A percentile compares a stretch with the other conserved stretches of the same genome.
Evolutionary conservation across 495 filamentous ascomycete species (phyloP).

Genomic region (Staphylotrichum tortipilum): DNA sequence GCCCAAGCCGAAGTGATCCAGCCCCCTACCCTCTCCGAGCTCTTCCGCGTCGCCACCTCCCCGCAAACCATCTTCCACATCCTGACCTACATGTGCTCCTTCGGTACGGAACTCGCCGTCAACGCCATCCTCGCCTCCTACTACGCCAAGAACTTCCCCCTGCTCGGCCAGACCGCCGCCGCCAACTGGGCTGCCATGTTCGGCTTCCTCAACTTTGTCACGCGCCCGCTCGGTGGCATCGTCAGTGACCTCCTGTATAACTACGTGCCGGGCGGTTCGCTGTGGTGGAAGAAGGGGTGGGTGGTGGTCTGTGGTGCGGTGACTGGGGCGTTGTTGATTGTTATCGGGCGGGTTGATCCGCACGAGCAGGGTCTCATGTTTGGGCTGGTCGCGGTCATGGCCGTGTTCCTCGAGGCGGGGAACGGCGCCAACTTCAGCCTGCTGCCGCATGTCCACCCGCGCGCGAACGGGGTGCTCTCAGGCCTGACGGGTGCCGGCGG

Average conservation of each 20-base stretch:
- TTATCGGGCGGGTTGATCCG: slow-evolving; percentile 59
- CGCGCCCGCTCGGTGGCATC: slow-evolving; percentile 66
- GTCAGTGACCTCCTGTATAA: slow-evolving; percentile 63
- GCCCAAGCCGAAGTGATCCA: slow-evolving; percentile 56
- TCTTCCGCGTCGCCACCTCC: slow-evolving; percentile 39
- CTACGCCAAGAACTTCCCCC: slow-evolving; percentile 68
- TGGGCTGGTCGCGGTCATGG: slow-evolving; percentile 63
- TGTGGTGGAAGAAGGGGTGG: slow-evolving; percentile 73
- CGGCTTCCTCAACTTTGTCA: slow-evolving; percentile 74
- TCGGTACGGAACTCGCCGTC: slow-evolving; percentile 77
- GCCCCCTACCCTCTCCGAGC: slow-evolving; percentile 55
- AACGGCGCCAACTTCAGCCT: slow-evolving; percentile 83
- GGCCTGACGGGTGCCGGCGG: slow-evolving; percentile 71
- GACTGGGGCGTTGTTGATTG: slow-evolving; percentile 60
- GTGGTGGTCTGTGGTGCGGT: slow-evolving; percentile 53
- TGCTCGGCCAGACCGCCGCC: slow-evolving; percentile 63
- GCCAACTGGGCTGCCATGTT: slow-evolving; percentile 86
- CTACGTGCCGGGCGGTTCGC: slow-evolving; percentile 26
- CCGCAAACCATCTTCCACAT: slow-evolving; percentile 59
- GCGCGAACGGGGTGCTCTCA: slow-evolving; percentile 58
- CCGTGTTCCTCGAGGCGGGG: slow-evolving; percentile 73
- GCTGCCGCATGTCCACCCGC: slow-evolving; percentile 75
- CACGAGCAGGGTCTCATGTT: slow-evolving; percentile 57
- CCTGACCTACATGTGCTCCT: slow-evolving; percentile 70
- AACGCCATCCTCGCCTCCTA: slow-evolving; percentile 75